phyloP scores from a whole-genome alignment of 225 moss, liverwort and hornwort species.

The Pseudoscleropodium purum region DNA sequence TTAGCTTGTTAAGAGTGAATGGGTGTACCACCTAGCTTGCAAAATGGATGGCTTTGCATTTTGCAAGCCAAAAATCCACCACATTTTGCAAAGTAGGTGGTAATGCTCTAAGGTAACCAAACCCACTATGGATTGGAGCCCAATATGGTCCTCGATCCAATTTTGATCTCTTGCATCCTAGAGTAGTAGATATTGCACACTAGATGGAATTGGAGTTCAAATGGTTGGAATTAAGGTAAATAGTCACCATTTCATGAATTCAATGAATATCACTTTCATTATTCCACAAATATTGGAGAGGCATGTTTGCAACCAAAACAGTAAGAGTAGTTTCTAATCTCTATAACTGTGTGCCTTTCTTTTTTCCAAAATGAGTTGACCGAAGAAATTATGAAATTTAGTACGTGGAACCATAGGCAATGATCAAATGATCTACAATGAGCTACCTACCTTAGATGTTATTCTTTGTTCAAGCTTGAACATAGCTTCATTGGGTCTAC shows the following conservation, averaged over 20 bases:
- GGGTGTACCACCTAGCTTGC: no score
- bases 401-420: fast-evolving
- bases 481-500: fast-evolving
- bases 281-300: background rate
- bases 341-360: no score
- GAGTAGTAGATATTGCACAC: background rate
- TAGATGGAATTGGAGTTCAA: no score
- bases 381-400: background rate
- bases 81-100: no score
- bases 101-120: background rate
- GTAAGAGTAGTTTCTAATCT: background rate
- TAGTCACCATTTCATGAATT: background rate
- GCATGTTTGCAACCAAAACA: no score
- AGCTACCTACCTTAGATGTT: background rate
- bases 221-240: background rate
- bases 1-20: no score
- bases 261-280: background rate
- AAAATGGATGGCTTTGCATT: no score
- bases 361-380: background rate
- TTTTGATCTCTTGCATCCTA: background rate
- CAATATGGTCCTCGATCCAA: background rate
- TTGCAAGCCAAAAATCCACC: no score
- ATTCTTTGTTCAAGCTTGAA: background rate
- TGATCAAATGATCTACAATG: background rate
- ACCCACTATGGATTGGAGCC: background rate